These are phyloP conservation scores for Akanthomyces uredinophilus DNA, from an alignment of 2,329 filamentous ascomycete species.

Conservation along the genomic window DNA sequence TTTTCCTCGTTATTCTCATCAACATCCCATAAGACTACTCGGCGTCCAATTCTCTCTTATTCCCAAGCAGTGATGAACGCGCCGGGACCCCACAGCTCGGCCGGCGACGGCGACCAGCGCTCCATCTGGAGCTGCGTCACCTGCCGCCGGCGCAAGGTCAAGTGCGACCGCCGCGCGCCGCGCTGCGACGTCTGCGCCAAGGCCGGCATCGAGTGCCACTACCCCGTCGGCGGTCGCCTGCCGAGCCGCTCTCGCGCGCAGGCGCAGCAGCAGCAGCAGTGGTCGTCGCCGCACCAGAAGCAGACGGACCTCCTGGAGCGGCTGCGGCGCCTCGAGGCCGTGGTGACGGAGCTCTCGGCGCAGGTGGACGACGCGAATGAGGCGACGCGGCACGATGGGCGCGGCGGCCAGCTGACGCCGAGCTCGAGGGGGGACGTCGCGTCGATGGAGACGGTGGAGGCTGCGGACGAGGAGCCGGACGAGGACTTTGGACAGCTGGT, in stretches of 20 bases:
- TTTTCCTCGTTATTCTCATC: not conserved
- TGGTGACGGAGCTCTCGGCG: slow-evolving; percentile 27
- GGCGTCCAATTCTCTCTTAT: not conserved
- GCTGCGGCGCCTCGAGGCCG: slow-evolving; percentile 25
- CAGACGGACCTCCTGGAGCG: slow-evolving; percentile 27
- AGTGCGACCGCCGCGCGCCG: slow-evolving; percentile 27
- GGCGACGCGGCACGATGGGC: no score
- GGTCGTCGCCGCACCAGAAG: slow-evolving; percentile 23
- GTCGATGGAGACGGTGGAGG: not conserved
- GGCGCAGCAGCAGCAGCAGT: slow-evolving; percentile 9
- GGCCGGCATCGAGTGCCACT: slow-evolving; percentile 25
- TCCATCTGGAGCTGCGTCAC: slow-evolving; percentile 29
- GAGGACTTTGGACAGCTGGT: slow-evolving; percentile 28
- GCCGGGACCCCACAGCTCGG: not conserved
- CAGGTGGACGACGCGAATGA: slow-evolving; percentile 25
- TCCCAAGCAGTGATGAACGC: not conserved
- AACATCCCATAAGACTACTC: not conserved
- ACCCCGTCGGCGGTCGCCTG: slow-evolving; percentile 27
- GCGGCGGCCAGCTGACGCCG: not conserved
- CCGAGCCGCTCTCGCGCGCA: slow-evolving; percentile 22
- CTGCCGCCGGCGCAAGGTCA: slow-evolving; percentile 28
- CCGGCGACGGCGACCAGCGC: slow-evolving; percentile 16
- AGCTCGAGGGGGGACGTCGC: not conserved
- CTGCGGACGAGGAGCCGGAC: slow-evolving; percentile 19
- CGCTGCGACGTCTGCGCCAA: slow-evolving; percentile 24